Base-by-base conservation (phyloP, 306 rosid species). In the Gleditsia sinensis region DNA sequence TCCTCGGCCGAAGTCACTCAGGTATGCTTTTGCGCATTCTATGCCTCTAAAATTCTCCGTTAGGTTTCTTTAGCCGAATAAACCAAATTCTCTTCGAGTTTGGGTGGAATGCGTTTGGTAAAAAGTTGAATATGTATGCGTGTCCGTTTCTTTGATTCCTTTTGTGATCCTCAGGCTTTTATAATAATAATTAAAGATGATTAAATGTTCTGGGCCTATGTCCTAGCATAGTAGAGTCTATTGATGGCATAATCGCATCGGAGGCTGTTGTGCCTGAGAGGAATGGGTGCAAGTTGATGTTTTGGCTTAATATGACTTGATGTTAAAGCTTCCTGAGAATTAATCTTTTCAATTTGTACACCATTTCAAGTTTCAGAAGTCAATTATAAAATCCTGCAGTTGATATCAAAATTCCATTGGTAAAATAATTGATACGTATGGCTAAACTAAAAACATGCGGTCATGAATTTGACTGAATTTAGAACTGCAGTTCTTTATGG, bases 1-100 rank as follows among this genome's bases (percentile, higher is more conserved):
- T 78, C 86, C 79, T 94, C 99, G 17, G 96, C 99, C 28, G 99
- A 94, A 86, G 97, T 94, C 42, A 94, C 99, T 39, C 99, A 95
- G 97, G 99, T 91, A 71, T 16, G 77, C 0, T 79, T 34, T 33
- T 69, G 28, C 49, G 37, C 43, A 2, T 19, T 9, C 63, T 14
- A 0, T 43, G 13, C 50, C 19, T 67, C 27, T 50, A 3, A 14
- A 43, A n/a, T 58, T 75, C 42, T 21, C 33, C 49, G 32, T 32
- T 14, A 19, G n/a, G 54, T 67, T 25, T 79, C 23, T 1, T 67
- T 10, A 11, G 58, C 11, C 32, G 28, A 50, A 8, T 46, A 0
- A 40, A 59, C 68, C 64, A 37, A 37, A 23, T 70, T 65, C 32
- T 72, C 11, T 27, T n/a, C 30, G 50, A 40, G 19, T 70, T 49